Conservation (phyloP, 2,329 filamentous ascomycete genomes). For the Paramyrothecium roridum region DNA sequence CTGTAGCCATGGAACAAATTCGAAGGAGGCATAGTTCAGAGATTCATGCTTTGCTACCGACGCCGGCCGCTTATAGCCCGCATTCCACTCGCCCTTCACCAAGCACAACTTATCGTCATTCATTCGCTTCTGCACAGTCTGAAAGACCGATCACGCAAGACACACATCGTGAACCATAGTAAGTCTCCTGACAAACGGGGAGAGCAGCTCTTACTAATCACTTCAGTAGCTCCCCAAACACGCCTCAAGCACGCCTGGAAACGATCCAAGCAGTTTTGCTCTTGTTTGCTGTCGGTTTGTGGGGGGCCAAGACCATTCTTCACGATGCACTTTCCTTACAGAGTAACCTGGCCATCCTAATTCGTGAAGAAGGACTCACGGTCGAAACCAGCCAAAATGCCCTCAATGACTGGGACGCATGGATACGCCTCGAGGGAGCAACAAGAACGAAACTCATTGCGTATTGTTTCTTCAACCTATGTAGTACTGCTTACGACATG, state of each 20-base stretch:
- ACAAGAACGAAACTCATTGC: constrained; percentile 58
- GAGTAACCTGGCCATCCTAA: constrained; percentile 53
- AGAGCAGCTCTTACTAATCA: too few relatives aligned
- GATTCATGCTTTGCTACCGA: constrained; percentile 53
- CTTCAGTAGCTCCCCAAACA: constrained; percentile 50
- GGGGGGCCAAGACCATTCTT: constrained; percentile 58
- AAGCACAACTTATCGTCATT: constrained; percentile 54
- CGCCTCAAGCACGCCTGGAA: constrained; percentile 57
- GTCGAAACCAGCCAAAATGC: constrained; percentile 44
- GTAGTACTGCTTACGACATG: constrained; percentile 60
- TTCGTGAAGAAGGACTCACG: constrained; percentile 55
- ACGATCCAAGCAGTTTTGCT: constrained; percentile 63
- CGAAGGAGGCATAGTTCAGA: constrained; percentile 54
- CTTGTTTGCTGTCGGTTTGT: constrained; percentile 57
- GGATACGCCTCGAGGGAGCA: constrained; percentile 54
- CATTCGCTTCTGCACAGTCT: constrained; percentile 55
- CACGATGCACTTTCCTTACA: constrained; percentile 59
- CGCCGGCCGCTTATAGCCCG: constrained; percentile 55
- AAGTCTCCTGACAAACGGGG: constrained; percentile 23
- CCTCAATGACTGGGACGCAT: constrained; percentile 54
- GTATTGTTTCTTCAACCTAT: constrained; percentile 62
- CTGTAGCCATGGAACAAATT: constrained; percentile 57
- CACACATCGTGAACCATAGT: constrained; percentile 58
- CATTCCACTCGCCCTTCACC: constrained; percentile 59
- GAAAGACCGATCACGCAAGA: constrained; percentile 56